Evolutionary conservation across 257 asterid species (phyloP), one percentile per base, ranked within the genome.

Genomic region (Lithospermum erythrorhizon): DNA sequence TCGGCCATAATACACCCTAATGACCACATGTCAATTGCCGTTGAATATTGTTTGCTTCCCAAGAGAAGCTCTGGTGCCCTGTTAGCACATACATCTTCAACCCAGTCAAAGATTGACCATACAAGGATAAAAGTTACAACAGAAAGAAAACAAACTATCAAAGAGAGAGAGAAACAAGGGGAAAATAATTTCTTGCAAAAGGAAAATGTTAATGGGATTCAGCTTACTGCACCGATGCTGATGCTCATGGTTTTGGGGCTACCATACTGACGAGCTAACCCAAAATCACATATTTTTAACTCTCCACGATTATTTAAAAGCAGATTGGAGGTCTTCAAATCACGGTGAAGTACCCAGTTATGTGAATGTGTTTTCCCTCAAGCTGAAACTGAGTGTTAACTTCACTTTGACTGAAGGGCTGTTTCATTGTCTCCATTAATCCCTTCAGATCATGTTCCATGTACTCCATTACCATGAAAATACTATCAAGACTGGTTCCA

Each of bases 1-100:
- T 90, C 96, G 14, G 95, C 95, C 94, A 90, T 84, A 52, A 89
- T 84, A 73, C 97, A 90, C 21, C 97, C 97, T 57, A 87, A 60
- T 2, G 97, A 90, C 97, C 97, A 90, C 93, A 87, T 90, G 70
- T 90, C 97, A 54, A 90, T 83, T 61, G 96, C 95, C 10, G 95
- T 87, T 20, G 95, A 82, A 75, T 90, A 90, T 58, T 78, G 80
- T 64, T 74, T 84, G 55, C 87, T 83, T 69, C 97, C 97, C 76
- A 90, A 72, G 8, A 90, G 85, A 68, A 90, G 82, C 63, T 90
- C 97, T 7, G 97, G 97, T 13, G 97, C 90, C 87, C 97, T 89
- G 84, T 52, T 35, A 53, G 14, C 49, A 41, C 49, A 41, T 41
- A 47, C 55, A n/a, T 6, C 25, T 48, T 45, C 16, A 45, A 56